Percentiles rank a stretch among this genome's conserved stretches.
These are phyloP conservation scores for Syncephalis plumigaleata DNA, from an alignment of 371 early-diverging fungal genomes.

Conservation along the genomic window DNA sequence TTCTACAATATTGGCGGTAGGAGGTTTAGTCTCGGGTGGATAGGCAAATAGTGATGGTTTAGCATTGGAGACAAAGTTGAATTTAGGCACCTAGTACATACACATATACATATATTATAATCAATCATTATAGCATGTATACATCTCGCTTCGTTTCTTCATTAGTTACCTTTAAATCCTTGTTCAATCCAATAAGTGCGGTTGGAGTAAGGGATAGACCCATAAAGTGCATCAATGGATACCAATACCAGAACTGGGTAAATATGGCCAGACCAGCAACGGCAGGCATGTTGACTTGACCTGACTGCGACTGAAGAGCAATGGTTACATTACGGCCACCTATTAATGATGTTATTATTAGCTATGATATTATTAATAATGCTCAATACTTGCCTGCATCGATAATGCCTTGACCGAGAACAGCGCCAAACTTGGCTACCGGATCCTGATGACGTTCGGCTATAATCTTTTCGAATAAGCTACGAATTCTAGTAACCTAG, in stretches of 20 bases:
- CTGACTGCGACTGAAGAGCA: slow-evolving; percentile 73
- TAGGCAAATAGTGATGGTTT: slow-evolving; percentile 85
- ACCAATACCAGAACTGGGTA: slow-evolving; percentile 99
- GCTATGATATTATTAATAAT: no score
- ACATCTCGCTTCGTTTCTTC: background rate
- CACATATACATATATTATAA: background rate
- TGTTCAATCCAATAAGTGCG: slow-evolving; percentile 84
- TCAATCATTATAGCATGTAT: background rate
- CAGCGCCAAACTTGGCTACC: slow-evolving; percentile 95
- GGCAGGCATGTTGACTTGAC: slow-evolving; percentile 81
- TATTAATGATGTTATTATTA: slow-evolving; percentile 5
- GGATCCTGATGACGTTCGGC: slow-evolving; percentile 85
- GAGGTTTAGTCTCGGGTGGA: slow-evolving; percentile 63
- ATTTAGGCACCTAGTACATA: slow-evolving; percentile 72
- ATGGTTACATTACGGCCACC: slow-evolving; percentile 94
- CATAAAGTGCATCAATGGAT: slow-evolving; percentile 91
- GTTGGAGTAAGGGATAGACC: slow-evolving; percentile 90
- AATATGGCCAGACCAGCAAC: slow-evolving; percentile 95
- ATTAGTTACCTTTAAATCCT: slow-evolving; percentile 41
- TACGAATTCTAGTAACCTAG: slow-evolving; percentile 56
- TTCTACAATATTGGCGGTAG: slow-evolving; percentile 36
- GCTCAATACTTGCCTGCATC: slow-evolving; percentile 57
- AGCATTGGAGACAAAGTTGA: slow-evolving; percentile 69
- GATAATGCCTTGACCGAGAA: slow-evolving; percentile 92
- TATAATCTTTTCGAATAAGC: slow-evolving; percentile 77